These are phyloP conservation scores for Bipolaris sorokiniana DNA, from an alignment of 2,329 filamentous ascomycete genomes.

Conservation along the genomic window DNA sequence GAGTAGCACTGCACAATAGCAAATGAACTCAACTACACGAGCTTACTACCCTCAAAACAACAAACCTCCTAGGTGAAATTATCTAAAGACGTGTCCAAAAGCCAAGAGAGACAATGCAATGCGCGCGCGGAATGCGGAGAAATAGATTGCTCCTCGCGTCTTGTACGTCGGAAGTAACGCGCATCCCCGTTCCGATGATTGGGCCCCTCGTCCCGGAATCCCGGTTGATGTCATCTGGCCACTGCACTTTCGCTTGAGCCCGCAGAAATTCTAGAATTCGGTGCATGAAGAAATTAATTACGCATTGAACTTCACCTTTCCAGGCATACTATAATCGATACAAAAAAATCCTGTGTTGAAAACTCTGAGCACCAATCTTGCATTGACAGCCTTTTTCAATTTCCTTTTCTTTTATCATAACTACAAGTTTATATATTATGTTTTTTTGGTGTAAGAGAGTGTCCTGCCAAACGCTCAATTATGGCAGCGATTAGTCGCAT, in stretches of 20 bases:
- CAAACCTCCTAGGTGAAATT: not conserved
- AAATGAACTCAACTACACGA: not conserved
- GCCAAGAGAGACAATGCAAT: not conserved
- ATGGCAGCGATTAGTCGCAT: not conserved
- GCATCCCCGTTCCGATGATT: slow-evolving; percentile 23
- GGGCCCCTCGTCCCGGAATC: slow-evolving; percentile 5
- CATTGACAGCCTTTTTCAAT: too few species aligned
- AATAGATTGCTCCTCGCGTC: slow-evolving; percentile 22
- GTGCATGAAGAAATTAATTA: not conserved
- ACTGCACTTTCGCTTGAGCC: not conserved
- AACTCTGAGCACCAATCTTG: not conserved
- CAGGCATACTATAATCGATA: not conserved
- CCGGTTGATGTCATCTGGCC: slow-evolving; percentile 21
- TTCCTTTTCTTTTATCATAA: not conserved
- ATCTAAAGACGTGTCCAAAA: slow-evolving; percentile 19
- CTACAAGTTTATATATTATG: not conserved
- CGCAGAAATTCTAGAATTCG: not conserved
- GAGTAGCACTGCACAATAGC: not conserved
- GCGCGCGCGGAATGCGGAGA: slow-evolving; percentile 14
- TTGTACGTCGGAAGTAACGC: slow-evolving; percentile 13
- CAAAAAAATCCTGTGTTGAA: not conserved
- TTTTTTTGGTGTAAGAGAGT: not conserved
- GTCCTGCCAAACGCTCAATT: not conserved
- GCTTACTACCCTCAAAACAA: not conserved
- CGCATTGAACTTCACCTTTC: not conserved